Evolutionary conservation across 78 protist species (phyloP), one percentile per base, ranked within the genome.

Genomic region (Anaeramoeba flamelloides): DNA sequence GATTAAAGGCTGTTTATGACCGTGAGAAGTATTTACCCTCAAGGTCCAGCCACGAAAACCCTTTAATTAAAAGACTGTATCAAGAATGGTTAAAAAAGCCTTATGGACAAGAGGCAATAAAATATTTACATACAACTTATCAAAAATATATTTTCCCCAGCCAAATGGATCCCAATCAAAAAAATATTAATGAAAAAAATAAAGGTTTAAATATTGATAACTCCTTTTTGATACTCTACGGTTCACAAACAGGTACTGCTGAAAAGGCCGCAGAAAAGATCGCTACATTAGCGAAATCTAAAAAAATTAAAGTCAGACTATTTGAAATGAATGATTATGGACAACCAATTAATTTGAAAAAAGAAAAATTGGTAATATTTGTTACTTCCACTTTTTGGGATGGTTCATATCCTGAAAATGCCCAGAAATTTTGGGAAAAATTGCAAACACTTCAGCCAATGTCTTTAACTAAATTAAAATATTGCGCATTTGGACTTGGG

Each of bases 401-500:
- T 39, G 86, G 86, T 36, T 80, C 78, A 36, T 38, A 37, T 3
- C 82, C 83, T 76, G 86, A 37, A 38, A 78, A 36, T 39, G 86
- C 79, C 8, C 30, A 30, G 2, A 31, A n/a, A n/a, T 2, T 83
- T 32, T 83, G 41, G 79, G 64, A 78, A 34, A 31, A 22, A 30
- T 76, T 83, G 53, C 38, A 77, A 39, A 36, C 74, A 12, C 2
- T 17, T 1, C n/a, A 2, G 64, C n/a, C n/a, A n/a, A 34, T 34
- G n/a, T 3, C 3, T 31, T 8, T 69, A 40, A 74, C 2, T 32
- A 12, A 17, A n/a, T 33, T 8, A 80, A 3, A 39, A 31, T 36
- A 79, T 74, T 80, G 64, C 2, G 74, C 77, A 4, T 83, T 83
- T 37, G 86, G 86, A 41, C 12, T 83, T 22, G 86, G 86, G 26